Conservation (phyloP, 192 early-diverging fungal genomes). For the Backusella luteola region DNA sequence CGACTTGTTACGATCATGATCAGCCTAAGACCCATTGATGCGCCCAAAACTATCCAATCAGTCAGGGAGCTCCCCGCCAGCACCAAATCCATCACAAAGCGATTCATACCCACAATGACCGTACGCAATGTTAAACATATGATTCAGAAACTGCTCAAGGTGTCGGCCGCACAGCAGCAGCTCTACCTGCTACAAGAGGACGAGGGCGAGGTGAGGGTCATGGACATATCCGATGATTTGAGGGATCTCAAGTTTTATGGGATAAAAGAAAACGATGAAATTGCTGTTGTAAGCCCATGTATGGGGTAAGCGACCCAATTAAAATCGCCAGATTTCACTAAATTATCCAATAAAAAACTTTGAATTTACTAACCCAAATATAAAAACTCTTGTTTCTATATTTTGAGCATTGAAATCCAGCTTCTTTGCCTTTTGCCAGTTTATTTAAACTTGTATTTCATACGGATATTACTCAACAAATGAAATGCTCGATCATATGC, state of each 20-base stretch:
- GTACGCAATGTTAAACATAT: slow-evolving; percentile 48
- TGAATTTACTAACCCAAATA: no score
- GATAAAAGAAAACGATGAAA: slow-evolving; percentile 42
- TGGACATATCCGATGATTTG: slow-evolving; percentile 43
- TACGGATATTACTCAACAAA: no score
- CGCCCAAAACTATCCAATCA: background rate
- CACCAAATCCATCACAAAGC: slow-evolving; percentile 28
- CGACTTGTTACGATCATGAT: slow-evolving; percentile 29
- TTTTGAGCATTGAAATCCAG: no score
- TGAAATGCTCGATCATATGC: no score
- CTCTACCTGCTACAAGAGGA: slow-evolving; percentile 34
- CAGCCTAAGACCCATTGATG: slow-evolving; percentile 17
- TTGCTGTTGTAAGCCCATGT: no score
- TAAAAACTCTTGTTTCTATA: no score
- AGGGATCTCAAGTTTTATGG: slow-evolving; percentile 52
- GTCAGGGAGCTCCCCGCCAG: slow-evolving; percentile 11
- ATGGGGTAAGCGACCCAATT: no score
- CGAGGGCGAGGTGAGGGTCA: slow-evolving; percentile 13
- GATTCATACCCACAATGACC: slow-evolving; percentile 46
- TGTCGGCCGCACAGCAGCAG: slow-evolving; percentile 40
- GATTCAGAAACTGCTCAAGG: slow-evolving; percentile 46
- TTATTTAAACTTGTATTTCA: no score
- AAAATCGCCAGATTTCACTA: no score
- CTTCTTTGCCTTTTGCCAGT: no score
- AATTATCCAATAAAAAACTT: no score